phyloP scores from a whole-genome alignment of 1,284 basidiomycete species.

The Irpex rosettiformis region DNA sequence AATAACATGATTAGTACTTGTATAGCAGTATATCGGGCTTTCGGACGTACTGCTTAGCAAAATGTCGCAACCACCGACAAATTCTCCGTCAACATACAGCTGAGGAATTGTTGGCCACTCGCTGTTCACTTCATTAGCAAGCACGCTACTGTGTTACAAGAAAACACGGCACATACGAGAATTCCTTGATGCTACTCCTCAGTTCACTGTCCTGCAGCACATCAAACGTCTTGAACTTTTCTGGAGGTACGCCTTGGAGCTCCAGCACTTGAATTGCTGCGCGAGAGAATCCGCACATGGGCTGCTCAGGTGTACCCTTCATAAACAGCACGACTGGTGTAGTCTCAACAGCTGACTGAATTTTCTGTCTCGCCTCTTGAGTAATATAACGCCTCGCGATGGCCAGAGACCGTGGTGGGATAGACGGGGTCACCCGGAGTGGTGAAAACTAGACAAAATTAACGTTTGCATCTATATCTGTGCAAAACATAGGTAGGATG shows the following conservation, averaged over 20 bases:
- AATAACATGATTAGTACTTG: background rate
- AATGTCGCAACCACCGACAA: slow-evolving; percentile 97
- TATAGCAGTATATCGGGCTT: background rate
- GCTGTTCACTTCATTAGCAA: slow-evolving; percentile 40
- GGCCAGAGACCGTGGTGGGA: slow-evolving; percentile 19
- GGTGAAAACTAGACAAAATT: slow-evolving; percentile 12
- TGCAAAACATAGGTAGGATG: too few species aligned
- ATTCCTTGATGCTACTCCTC: slow-evolving; percentile 89
- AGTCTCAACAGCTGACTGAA: slow-evolving; percentile 62
- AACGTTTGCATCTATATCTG: too few species aligned
- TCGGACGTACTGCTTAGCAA: slow-evolving; percentile 78
- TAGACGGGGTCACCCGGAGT: slow-evolving; percentile 11
- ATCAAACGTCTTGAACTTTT: slow-evolving; percentile 87
- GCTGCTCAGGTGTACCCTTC: slow-evolving; percentile 79
- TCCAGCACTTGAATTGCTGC: slow-evolving; percentile 91
- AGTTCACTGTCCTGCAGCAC: slow-evolving; percentile 87
- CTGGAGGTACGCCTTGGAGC: slow-evolving; percentile 77
- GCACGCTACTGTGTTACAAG: slow-evolving; percentile 25
- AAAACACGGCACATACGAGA: slow-evolving; percentile 61
- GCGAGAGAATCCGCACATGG: slow-evolving; percentile 87
- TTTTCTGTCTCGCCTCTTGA: slow-evolving; percentile 38
- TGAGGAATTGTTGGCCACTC: slow-evolving; percentile 99
- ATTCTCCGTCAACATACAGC: slow-evolving; percentile 92
- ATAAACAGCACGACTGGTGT: slow-evolving; percentile 90
- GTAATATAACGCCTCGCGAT: slow-evolving; percentile 40